These are phyloP conservation scores for Epichloe coenophiala DNA, from an alignment of 2,329 filamentous ascomycete species.

Conservation along the genomic window DNA sequence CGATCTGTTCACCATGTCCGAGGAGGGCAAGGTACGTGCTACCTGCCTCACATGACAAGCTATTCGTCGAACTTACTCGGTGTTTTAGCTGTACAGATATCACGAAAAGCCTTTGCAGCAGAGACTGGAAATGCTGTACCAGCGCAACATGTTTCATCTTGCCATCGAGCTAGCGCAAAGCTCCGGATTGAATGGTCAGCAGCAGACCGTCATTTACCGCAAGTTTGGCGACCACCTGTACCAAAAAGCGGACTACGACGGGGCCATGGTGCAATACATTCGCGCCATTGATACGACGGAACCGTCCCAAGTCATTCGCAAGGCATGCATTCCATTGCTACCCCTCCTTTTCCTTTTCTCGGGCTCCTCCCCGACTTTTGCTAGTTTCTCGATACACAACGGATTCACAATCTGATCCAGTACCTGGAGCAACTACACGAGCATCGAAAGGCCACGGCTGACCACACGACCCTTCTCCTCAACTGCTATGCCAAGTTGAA, in stretches of 20 bases:
- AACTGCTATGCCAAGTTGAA: constrained; percentile 98
- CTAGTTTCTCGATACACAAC: constrained; percentile 87
- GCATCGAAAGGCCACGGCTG: constrained; percentile 80
- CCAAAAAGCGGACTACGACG: constrained; percentile 90
- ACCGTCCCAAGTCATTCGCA: constrained; percentile 89
- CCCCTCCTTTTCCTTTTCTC: neutral
- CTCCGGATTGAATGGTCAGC: constrained; percentile 61
- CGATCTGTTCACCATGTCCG: constrained; percentile 76
- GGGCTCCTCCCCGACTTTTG: constrained; percentile 5
- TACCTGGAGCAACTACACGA: constrained; percentile 95
- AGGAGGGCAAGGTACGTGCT: constrained; percentile 69
- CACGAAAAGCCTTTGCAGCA: constrained; percentile 85
- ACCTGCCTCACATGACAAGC: no score
- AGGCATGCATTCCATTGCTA: constrained; percentile 34
- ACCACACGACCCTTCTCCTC: constrained; percentile 85
- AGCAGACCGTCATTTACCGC: constrained; percentile 85
- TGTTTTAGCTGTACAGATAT: constrained; percentile 60
- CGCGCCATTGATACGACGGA: constrained; percentile 93
- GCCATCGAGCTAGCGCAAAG: constrained; percentile 91
- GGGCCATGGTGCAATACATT: constrained; percentile 97
- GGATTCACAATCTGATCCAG: constrained; percentile 93
- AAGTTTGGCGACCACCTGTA: constrained; percentile 92
- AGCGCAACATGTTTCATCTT: constrained; percentile 80
- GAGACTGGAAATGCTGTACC: constrained; percentile 84
- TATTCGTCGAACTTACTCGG: neutral